Percentiles rank a stretch among this genome's conserved stretches.
Evolutionary conservation across 371 early-diverging fungal genomes (phyloP).

Genomic region (Phascolomyces articulosus): DNA sequence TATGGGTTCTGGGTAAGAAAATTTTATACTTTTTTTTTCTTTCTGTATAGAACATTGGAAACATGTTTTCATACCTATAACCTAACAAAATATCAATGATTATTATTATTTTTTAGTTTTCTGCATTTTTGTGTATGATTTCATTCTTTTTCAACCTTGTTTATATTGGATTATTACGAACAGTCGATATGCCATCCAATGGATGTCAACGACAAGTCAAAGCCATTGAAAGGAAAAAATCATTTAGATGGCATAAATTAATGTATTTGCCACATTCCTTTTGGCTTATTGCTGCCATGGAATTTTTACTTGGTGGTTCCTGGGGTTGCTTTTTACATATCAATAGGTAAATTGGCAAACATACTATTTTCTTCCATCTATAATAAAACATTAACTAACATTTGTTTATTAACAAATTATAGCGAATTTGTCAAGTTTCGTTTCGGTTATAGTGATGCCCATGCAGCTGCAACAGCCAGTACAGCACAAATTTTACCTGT

Average conservation of each 20-base stretch:
- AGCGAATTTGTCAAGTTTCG: slow-evolving; percentile 68
- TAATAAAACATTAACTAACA: not conserved
- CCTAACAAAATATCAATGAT: not conserved
- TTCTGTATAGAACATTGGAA: not conserved
- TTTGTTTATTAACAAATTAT: not conserved
- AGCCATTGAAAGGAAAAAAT: slow-evolving; percentile 57
- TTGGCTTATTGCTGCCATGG: slow-evolving; percentile 67
- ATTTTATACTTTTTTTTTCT: not conserved
- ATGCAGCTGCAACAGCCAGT: slow-evolving; percentile 71
- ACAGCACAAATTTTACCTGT: slow-evolving; percentile 71
- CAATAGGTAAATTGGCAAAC: slow-evolving; percentile 44
- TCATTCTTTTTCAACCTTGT: slow-evolving; percentile 64
- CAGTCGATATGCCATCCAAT: slow-evolving; percentile 8
- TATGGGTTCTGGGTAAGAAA: slow-evolving; percentile 68
- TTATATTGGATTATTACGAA: slow-evolving; percentile 57
- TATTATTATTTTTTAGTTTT: slow-evolving; percentile 38
- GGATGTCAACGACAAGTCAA: slow-evolving; percentile 37
- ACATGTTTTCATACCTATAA: not conserved
- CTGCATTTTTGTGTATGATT: slow-evolving; percentile 61
- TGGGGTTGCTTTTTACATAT: slow-evolving; percentile 81
- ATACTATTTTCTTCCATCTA: not conserved
- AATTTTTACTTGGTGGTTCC: slow-evolving; percentile 67
- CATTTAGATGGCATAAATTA: slow-evolving; percentile 61
- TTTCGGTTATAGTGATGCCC: slow-evolving; percentile 52
- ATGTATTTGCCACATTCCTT: slow-evolving; percentile 63